These are phyloP conservation scores for Lagerstroemia speciosa DNA, from an alignment of 345 rosid species.

Conservation along the genomic window DNA sequence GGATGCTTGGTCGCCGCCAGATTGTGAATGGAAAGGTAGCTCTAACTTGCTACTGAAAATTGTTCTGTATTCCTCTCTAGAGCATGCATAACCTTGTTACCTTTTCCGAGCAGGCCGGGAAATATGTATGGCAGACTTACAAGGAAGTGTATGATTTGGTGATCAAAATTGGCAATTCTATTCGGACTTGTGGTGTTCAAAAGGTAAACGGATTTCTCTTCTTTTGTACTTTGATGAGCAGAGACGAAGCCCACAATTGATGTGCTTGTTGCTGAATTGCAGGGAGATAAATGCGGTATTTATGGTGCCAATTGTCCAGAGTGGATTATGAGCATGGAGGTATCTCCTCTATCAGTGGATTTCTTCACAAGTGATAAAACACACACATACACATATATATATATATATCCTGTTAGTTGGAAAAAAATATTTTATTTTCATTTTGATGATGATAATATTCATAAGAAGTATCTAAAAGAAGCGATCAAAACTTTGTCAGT, in stretches of 20 bases:
- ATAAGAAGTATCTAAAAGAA: background rate
- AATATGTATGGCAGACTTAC: slow-evolving; percentile 85
- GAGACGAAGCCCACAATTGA: background rate
- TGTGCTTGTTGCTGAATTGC: slow-evolving; percentile 12
- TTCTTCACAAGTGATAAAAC: background rate
- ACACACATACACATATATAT: too few species aligned
- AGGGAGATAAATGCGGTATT: slow-evolving; percentile 88
- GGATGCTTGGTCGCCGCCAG: slow-evolving; percentile 84
- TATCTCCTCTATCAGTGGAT: slow-evolving; percentile 15
- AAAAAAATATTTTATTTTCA: background rate
- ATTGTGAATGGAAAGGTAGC: slow-evolving; percentile 68
- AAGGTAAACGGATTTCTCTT: slow-evolving; percentile 35
- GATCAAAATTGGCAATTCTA: slow-evolving; percentile 72
- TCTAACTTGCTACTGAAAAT: background rate
- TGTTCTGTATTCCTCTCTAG: background rate
- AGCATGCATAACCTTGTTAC: background rate
- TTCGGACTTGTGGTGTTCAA: slow-evolving; percentile 67
- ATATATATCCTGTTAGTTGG: background rate
- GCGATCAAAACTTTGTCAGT: background rate
- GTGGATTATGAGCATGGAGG: slow-evolving; percentile 99
- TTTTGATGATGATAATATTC: background rate
- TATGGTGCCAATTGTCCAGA: slow-evolving; percentile 82
- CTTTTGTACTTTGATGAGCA: background rate
- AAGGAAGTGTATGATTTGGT: slow-evolving; percentile 71
- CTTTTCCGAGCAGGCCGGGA: slow-evolving; percentile 50